Evolutionary conservation across 1,139 yeast species (phyloP), one percentile per base, ranked within the genome.

Genomic region (Spathaspora sp.): DNA sequence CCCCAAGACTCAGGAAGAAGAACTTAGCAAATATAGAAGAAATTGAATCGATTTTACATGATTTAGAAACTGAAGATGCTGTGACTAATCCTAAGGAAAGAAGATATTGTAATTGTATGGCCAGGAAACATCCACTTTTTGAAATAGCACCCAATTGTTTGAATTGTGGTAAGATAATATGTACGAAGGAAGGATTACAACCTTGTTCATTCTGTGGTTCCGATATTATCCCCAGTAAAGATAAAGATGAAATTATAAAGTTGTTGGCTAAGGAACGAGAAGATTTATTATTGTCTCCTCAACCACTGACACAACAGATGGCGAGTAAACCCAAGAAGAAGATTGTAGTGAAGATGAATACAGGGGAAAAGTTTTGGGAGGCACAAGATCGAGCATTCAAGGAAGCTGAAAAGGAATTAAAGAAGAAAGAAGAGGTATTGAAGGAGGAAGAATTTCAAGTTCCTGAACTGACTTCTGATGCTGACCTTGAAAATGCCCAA

Each of bases 141-240:
- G 95, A 88, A 48, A 77, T 88, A 48, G 93, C 95, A 0, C 99
- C 99, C 0, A 95, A 95, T 61, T 95, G 99, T 58, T 67, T 93
- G 39, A 84, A 86, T 48, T 95, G 99, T 65, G 99, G 99, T 9
- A 89, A 90, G 61, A 89, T 95, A 36, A 87, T 93, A 2, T 95
- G 99, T 68, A 76, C 78, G 3, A 84, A 84, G 56, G 98, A 95
- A 60, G 98, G 98, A 0, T 63, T 82, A n/a, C 89, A 90, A 46
- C 95, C 95, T 4, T 95, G 99, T 61, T 79, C 95, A 2, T 87
- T 70, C 52, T 93, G 99, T 68, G 89, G 90, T 0, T 64, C 74
- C 20, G 86, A 83, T 29, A 67, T 93, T 34, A 71, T 93, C 15
- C 75, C 83, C 4, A 60, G 65, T 7, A 76, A 76, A 17, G 96